Evolutionary conservation across 2,329 filamentous ascomycete genomes (phyloP), one percentile per base, ranked within the genome.

Genomic region (Ceratocystis alfenasii): DNA sequence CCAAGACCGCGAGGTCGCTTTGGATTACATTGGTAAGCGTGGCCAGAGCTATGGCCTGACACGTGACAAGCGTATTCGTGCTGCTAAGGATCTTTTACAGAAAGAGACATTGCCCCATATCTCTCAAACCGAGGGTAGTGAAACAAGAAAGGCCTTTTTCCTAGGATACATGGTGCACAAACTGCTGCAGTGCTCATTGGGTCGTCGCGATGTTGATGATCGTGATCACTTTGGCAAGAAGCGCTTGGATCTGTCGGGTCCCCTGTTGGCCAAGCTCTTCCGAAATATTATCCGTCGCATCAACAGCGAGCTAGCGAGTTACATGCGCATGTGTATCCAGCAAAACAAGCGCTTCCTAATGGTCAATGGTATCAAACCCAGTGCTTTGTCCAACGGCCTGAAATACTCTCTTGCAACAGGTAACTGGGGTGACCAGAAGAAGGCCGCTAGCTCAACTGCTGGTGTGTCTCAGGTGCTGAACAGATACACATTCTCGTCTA

Each of bases 381-480:
- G 86, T 69, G 96, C 94, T 22, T 82, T 99, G 70, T 95, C 92
- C 22, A 95, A 94, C 73, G 94, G 93, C 62, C 78, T 99, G 70
- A 96, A 96, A 74, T 99, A 99, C 77, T 96, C 94, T 64, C 81
- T 99, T 69, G 93, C 94, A 30, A 99, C 94, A 15, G 94, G 94
- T 70, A 99, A 99, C 77, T 99, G 94, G 95, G 95, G 94, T 73
- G 94, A 99, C 70, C 94, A 99, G 79, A 99, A 97, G 83, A 99
- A 97, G 80, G 92, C 94, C 22, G 89, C 89, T 71, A 93, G 88
- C 71, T 90, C 92, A 1, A 97, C 95, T 69, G 94, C 94, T 60
- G 95, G 94, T 81, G 94, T 99, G 60, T 97, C 93, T 61, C 94
- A 99, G 77, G 95, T 99, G 77, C 78, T 99, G 72, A 99, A 96